Percentiles rank a stretch among this genome's conserved stretches.
Evolutionary conservation across 306 rosid genomes (phyloP).

Genomic region (Gleditsia sinensis): DNA sequence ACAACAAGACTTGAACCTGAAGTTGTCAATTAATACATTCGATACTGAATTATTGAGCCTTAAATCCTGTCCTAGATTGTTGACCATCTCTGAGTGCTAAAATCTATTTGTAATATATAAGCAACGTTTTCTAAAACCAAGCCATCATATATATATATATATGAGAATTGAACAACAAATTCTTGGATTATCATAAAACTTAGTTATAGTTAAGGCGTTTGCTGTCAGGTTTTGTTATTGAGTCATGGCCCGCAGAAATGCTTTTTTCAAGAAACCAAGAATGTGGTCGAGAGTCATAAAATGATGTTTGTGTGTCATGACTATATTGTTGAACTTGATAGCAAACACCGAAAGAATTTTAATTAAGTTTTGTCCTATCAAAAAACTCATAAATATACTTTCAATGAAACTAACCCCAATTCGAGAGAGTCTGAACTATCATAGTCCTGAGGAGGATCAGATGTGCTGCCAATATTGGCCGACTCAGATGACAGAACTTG

Average conservation of each 20-base stretch:
- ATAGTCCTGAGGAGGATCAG: neutral
- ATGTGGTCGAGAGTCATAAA: too few species aligned
- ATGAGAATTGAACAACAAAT: neutral
- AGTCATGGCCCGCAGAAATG: too few species aligned
- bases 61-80: neutral
- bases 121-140: neutral
- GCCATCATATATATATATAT: too few species aligned
- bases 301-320: too few species aligned
- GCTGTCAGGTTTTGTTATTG: too few species aligned
- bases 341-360: too few species aligned
- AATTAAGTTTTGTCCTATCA: too few species aligned
- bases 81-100: neutral
- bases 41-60: neutral
- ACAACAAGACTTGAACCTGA: too few species aligned
- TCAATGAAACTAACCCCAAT: neutral
- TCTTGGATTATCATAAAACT: neutral
- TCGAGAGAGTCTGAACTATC: conserved; percentile 1
- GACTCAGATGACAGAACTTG: conserved; percentile 16
- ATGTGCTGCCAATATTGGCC: neutral
- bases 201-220: too few species aligned
- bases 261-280: too few species aligned
- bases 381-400: neutral
- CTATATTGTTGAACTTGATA: too few species aligned
- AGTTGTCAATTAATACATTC: neutral
- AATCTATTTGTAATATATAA: neutral